Evolutionary conservation across 2,329 filamentous ascomycete genomes (phyloP), one percentile per base, ranked within the genome.

Genomic region (Rhynchosporium agropyri): DNA sequence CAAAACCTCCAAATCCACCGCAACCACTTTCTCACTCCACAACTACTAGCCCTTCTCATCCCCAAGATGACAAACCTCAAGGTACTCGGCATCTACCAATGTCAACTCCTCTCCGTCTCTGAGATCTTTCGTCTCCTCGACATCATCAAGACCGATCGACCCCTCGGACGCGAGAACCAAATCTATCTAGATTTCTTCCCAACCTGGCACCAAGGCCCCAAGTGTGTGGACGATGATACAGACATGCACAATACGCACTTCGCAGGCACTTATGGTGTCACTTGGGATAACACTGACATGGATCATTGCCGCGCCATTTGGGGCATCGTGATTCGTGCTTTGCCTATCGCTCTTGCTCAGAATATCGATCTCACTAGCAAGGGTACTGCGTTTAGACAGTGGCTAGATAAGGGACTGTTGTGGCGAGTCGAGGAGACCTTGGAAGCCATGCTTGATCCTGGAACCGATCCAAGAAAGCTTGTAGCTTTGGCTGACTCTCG

Each of bases 101-200:
- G 72, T 33, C 65, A 61, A 45, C 58, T 74, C 2, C 68, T 74
- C 20, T 69, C 71, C 36, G 42, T 74, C 10, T 68, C 68, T 0
- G 58, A 71, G 9, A 66, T 68, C 0, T 13, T 69, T 20, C 56
- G 60, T 5, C 58, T 74, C 3, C 58, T 74, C 1, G 51, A 71
- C 2, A 68, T 74, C 7, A 67, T 74, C 26, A 55, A 64, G 36
- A 65, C 54, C 2, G 68, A 70, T 53, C 62, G 65, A 4, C 64
- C 59, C 1, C 58, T 58, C 6, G 69, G 60, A 1, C 67, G 66
- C 8, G 66, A 70, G 29, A 51, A 66, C 31, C 67, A 69, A 46
- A 63, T 73, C 7, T 51, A 55, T 10, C 54, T 72, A 2, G 72
- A 74, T 55, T 74, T 69, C 56, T 73, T 62, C 53, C 71, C 72